Evolutionary conservation across 495 filamentous ascomycete species (phyloP).

Genomic region (Lepraria neglecta): DNA sequence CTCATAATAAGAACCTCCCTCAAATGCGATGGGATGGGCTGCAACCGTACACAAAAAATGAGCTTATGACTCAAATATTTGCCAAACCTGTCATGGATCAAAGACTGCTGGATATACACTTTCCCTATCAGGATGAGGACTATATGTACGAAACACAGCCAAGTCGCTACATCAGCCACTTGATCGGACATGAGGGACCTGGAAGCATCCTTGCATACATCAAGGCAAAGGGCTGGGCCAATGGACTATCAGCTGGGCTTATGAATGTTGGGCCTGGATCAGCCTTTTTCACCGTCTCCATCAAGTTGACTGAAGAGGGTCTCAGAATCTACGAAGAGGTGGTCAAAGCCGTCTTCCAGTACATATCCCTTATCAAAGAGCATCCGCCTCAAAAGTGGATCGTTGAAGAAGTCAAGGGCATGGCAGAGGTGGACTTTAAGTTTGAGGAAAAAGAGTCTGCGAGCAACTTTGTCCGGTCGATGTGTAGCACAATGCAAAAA

Average conservation of each 20-base stretch:
- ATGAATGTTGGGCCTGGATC: constrained; percentile 74
- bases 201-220: constrained; percentile 93
- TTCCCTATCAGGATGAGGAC: constrained; percentile 88
- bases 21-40: constrained; percentile 76
- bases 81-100: constrained; percentile 96
- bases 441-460: constrained; percentile 91
- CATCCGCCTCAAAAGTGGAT: constrained; percentile 85
- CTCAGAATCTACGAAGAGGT: constrained; percentile 81
- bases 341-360: constrained; percentile 84
- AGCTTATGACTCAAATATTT: constrained; percentile 76
- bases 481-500: constrained; percentile 83
- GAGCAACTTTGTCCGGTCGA: constrained; percentile 75
- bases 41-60: constrained; percentile 57
- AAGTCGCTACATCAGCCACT: constrained; percentile 81
- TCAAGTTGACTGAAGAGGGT: constrained; percentile 82
- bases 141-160: constrained; percentile 74
- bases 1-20: constrained; percentile 77
- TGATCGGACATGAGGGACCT: constrained; percentile 95
- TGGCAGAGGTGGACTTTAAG: constrained; percentile 87
- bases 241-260: constrained; percentile 73
- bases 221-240: constrained; percentile 94
- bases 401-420: constrained; percentile 79
- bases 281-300: constrained; percentile 72
- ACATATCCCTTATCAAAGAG: constrained; percentile 80
- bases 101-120: constrained; percentile 74